Conservation (phyloP, 1,139 yeast genomes). For the Protomyces pachydermus region DNA sequence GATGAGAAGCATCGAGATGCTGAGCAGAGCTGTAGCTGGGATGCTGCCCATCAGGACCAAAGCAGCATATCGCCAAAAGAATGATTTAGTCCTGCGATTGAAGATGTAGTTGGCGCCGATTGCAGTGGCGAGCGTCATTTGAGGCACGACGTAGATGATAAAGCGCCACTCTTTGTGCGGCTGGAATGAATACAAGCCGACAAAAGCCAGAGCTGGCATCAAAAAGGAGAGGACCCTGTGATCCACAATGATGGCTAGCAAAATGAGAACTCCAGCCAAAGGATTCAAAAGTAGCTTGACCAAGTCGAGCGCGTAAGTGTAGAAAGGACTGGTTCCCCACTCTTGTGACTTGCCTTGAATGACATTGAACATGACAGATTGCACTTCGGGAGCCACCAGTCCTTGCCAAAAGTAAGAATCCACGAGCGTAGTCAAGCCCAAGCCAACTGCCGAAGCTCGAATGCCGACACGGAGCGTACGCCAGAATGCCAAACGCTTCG, state of each 20-base stretch:
- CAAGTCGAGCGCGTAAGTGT: conserved; percentile 50
- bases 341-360: conserved; percentile 62
- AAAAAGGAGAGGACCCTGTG: conserved; percentile 8
- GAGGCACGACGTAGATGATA: conserved; percentile 68
- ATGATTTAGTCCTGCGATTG: conserved; percentile 34
- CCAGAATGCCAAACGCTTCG: conserved; percentile 43
- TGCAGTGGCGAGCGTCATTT: conserved; percentile 61
- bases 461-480: conserved; percentile 44
- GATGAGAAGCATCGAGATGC: conserved; percentile 53
- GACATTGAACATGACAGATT: conserved; percentile 68
- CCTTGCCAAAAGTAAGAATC: conserved; percentile 77
- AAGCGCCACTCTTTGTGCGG: conserved; percentile 97
- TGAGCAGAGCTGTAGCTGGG: conserved; percentile 43
- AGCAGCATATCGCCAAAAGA: conserved; percentile 35
- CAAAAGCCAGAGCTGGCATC: conserved; percentile 41
- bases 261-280: conserved; percentile 46
- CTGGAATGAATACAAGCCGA: conserved; percentile 64
- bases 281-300: conserved; percentile 60
- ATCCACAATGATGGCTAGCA: conserved; percentile 41
- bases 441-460: conserved; percentile 57
- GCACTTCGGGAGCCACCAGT: conserved; percentile 61
- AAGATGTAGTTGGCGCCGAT: conserved; percentile 49
- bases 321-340: conserved; percentile 57
- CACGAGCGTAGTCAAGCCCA: conserved; percentile 46
- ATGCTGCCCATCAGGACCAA: conserved; percentile 36